Evolutionary conservation across 2,329 filamentous ascomycete species (phyloP).

Genomic region (Cordyceps pruinosa): DNA sequence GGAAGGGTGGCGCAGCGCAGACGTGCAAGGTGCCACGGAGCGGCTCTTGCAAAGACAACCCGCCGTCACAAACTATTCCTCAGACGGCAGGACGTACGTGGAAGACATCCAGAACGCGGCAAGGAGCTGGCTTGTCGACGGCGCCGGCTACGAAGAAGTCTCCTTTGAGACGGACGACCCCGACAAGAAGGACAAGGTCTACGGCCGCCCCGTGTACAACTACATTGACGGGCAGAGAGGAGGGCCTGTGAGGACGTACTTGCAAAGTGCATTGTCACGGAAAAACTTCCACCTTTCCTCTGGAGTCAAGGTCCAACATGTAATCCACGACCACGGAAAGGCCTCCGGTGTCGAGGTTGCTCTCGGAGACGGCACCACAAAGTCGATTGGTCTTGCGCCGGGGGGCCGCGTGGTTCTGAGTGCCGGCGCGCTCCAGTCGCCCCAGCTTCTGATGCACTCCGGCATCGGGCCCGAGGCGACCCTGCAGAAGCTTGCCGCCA

Average conservation of each 20-base stretch:
- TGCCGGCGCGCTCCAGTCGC: conserved; percentile 33
- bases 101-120: conserved; percentile 41
- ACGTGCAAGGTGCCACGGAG: conserved; percentile 39
- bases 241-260: conserved; percentile 42
- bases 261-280: conserved; percentile 36
- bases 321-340: conserved; percentile 32
- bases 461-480: conserved; percentile 33
- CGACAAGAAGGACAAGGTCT: conserved; percentile 39
- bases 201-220: conserved; percentile 41
- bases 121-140: conserved; percentile 42
- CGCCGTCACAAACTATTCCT: conserved; percentile 36
- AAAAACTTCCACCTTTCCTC: conserved; percentile 38
- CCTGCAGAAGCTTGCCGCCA: conserved; percentile 23
- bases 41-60: conserved; percentile 38
- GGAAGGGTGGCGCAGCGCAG: conserved; percentile 42
- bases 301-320: conserved; percentile 35
- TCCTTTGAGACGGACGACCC: conserved; percentile 39
- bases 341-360: conserved; percentile 37
- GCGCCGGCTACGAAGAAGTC: conserved; percentile 40
- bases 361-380: conserved; percentile 24
- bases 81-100: conserved; percentile 37
- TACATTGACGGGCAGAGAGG: conserved; percentile 43
- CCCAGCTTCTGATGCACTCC: conserved; percentile 37
- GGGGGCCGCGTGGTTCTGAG: conserved; percentile 30
- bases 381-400: conserved; percentile 23